Percentiles rank a stretch among this genome's conserved stretches.
Conservation (phyloP, 2,329 filamentous ascomycete genomes). For the Chaetomium sp. region DNA sequence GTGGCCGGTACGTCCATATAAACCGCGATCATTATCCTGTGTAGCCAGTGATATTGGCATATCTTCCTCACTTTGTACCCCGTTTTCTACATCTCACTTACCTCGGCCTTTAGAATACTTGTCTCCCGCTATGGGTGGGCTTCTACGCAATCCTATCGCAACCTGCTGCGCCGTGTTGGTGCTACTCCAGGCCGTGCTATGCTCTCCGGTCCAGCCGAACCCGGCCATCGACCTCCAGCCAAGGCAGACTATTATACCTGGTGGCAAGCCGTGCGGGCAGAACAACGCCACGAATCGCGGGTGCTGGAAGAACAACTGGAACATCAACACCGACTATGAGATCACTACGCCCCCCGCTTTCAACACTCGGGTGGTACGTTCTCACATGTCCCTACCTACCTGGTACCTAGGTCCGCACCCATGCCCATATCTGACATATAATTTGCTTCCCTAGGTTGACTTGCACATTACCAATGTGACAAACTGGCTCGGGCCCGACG, state of each 20-base stretch:
- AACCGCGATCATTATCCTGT: not conserved
- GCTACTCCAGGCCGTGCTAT: slow-evolving; percentile 5
- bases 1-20: not conserved
- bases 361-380: slow-evolving; percentile 35
- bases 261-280: slow-evolving; percentile 36
- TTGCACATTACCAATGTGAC: slow-evolving; percentile 36
- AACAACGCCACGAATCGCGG: slow-evolving; percentile 38
- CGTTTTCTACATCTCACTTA: no score
- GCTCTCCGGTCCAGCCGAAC: slow-evolving; percentile 19
- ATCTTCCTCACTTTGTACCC: not conserved
- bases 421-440: not conserved
- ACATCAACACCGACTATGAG: slow-evolving; percentile 40
- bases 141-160: not conserved
- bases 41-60: not conserved
- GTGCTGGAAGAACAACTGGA: slow-evolving; percentile 41
- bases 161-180: slow-evolving; percentile 22
- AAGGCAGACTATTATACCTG: slow-evolving; percentile 35
- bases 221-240: slow-evolving; percentile 25
- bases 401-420: no score
- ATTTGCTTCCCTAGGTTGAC: slow-evolving; percentile 34
- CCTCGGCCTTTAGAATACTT: not conserved
- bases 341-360: slow-evolving; percentile 34
- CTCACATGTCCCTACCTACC: no score
- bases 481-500: slow-evolving; percentile 34
- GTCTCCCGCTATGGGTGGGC: not conserved